These are phyloP conservation scores for Pseudogymnoascus sp. DNA, from an alignment of 2,329 filamentous ascomycete species.

Conservation along the genomic window DNA sequence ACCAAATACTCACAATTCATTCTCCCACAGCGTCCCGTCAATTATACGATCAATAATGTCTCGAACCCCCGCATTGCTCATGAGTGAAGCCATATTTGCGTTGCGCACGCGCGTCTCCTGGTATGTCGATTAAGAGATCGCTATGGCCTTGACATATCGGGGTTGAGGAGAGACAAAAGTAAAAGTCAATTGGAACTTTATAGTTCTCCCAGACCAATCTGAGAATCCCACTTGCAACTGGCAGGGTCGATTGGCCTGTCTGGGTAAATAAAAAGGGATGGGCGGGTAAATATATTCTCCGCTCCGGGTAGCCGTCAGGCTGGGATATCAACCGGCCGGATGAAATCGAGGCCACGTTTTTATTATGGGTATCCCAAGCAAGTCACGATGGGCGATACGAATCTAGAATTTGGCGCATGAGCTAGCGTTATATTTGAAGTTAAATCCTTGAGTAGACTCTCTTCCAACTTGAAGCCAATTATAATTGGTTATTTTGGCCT, in stretches of 20 bases:
- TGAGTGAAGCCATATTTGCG: not conserved
- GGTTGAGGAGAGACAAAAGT: not conserved
- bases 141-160: constrained; percentile 2
- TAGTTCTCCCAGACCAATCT: not conserved
- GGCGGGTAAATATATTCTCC: constrained; percentile 4
- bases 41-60: not conserved
- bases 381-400: not conserved
- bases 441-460: not conserved
- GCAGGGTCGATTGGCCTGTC: not conserved
- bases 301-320: not conserved
- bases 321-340: not conserved
- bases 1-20: not conserved
- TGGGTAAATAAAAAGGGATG: constrained; percentile 7
- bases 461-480: not conserved
- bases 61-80: not conserved
- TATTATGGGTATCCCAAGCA: not conserved
- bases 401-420: not conserved
- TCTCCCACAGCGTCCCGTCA: not conserved
- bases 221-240: not conserved
- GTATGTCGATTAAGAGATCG: not conserved
- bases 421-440: not conserved
- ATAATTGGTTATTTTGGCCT: not conserved
- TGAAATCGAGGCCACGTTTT: not conserved
- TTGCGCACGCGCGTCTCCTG: not conserved
- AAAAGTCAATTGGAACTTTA: constrained; percentile 1